Percentiles rank a stretch among this genome's conserved stretches.
phyloP scores from a whole-genome alignment of 2,329 filamentous ascomycete species.

The Xylaria sp. region DNA sequence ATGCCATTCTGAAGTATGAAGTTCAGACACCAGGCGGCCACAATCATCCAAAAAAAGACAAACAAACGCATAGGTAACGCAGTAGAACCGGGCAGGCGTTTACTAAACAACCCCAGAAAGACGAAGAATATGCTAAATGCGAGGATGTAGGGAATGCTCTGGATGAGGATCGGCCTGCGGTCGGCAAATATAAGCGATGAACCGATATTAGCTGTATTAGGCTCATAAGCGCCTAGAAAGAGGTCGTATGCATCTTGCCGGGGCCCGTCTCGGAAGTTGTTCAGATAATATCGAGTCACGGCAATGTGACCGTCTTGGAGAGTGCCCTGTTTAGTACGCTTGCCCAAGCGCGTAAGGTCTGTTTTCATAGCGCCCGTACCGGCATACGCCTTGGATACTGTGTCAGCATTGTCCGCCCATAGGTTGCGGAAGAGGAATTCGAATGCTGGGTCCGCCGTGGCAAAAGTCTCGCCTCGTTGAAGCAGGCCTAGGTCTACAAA shows the following conservation, averaged over 20 bases:
- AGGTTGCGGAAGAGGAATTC: constrained; percentile 95
- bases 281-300: constrained; percentile 86
- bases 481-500: constrained; percentile 86
- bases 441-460: constrained; percentile 80
- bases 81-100: constrained; percentile 75
- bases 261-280: constrained; percentile 95
- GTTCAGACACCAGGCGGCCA: constrained; percentile 75
- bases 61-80: constrained; percentile 87
- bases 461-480: constrained; percentile 78
- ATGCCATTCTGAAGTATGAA: constrained; percentile 89
- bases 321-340: constrained; percentile 85
- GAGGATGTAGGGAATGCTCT: constrained; percentile 92
- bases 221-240: constrained; percentile 88
- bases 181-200: constrained; percentile 83
- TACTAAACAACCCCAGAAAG: constrained; percentile 78
- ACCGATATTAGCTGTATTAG: constrained; percentile 76
- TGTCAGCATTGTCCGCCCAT: constrained; percentile 98
- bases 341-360: constrained; percentile 93
- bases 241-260: constrained; percentile 95
- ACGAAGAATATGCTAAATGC: constrained; percentile 88
- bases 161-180: constrained; percentile 84
- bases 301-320: constrained; percentile 90
- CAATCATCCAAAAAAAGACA: constrained; percentile 78
- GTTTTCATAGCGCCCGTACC: constrained; percentile 98
- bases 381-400: constrained; percentile 91